These are phyloP conservation scores for Fusarium chaquense DNA, from an alignment of 2,329 filamentous ascomycete species.

Conservation along the genomic window DNA sequence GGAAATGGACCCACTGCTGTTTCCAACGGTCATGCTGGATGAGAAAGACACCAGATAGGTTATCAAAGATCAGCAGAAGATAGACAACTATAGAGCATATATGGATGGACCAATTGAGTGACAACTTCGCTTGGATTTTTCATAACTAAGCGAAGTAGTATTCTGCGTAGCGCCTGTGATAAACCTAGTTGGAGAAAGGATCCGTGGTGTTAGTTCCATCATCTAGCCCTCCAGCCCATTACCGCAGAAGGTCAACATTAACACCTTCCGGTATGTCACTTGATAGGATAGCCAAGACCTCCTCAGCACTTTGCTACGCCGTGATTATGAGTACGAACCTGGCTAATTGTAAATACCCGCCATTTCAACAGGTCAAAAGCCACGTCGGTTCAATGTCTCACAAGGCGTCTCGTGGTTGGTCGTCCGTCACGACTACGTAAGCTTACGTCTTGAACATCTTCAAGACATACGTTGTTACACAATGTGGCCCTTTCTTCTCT, in stretches of 20 bases:
- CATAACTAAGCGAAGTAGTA: too few relatives aligned
- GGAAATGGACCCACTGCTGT: slow-evolving; percentile 31
- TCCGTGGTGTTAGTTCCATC: too few relatives aligned
- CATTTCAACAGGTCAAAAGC: background rate
- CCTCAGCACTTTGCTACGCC: background rate
- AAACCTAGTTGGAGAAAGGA: too few relatives aligned
- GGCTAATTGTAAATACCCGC: background rate
- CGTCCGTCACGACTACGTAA: background rate
- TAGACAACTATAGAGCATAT: too few relatives aligned
- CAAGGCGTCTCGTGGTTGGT: background rate
- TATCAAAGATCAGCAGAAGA: too few relatives aligned
- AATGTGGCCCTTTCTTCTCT: background rate
- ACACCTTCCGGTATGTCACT: too few relatives aligned
- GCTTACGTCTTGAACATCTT: slow-evolving; percentile 10
- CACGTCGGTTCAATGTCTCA: background rate
- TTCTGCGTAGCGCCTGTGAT: too few relatives aligned
- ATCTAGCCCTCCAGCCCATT: too few relatives aligned
- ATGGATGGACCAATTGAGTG: too few relatives aligned
- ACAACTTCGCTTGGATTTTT: too few relatives aligned
- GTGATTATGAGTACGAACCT: background rate
- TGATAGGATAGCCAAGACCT: too few relatives aligned
- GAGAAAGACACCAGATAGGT: background rate
- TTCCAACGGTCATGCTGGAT: background rate
- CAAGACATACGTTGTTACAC: background rate
- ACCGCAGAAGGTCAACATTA: too few relatives aligned